Evolutionary conservation across 2,329 filamentous ascomycete genomes (phyloP), one percentile per base, ranked within the genome.

Genomic region (Xylariomycetidae sp.): DNA sequence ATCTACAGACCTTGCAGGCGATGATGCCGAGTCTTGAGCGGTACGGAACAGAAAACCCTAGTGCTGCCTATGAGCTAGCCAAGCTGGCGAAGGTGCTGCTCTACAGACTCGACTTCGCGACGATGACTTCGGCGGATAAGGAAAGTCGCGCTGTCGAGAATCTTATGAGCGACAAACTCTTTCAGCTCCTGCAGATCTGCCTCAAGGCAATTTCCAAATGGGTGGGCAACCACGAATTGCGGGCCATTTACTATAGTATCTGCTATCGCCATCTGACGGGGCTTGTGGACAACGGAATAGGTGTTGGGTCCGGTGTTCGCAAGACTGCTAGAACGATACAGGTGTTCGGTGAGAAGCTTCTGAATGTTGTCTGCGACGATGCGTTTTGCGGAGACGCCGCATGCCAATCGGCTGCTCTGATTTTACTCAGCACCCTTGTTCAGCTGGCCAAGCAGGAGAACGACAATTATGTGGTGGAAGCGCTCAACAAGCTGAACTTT

Each of bases 291-390:
- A 62, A 72, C 31, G 66, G 72, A 25, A 62, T 72, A 33, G 64
- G 66, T 8, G 56, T 66, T 26, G 57, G 59, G 11, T 63, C 68
- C 3, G 69, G 65, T 23, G 66, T 70, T 13, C 59, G 64, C 17
- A 74, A 85, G 54, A 82, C 85, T 1, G 73, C 94, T 46, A 88
- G 86, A 57, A 78, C 82, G 4, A 80, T 88, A 25, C 66, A 69
- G 31, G 57, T 70, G 10, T 75, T 74, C 27, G 89, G 92, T 25
- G 85, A 88, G 50, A 75, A 85, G 34, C 69, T 97, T 25, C 74
- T 97, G 40, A 88, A 90, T 48, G 80, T 88, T 16, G 72, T 96
- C 27, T 96, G 89, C 54, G 92, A 98, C 52, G 92, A 98, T 63
- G 89, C 88, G 14, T 90, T 89, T 57, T 81, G 84, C 38, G 88